Evolutionary conservation across 2,329 filamentous ascomycete species (phyloP).

Genomic region (Nannizzia gypsea): DNA sequence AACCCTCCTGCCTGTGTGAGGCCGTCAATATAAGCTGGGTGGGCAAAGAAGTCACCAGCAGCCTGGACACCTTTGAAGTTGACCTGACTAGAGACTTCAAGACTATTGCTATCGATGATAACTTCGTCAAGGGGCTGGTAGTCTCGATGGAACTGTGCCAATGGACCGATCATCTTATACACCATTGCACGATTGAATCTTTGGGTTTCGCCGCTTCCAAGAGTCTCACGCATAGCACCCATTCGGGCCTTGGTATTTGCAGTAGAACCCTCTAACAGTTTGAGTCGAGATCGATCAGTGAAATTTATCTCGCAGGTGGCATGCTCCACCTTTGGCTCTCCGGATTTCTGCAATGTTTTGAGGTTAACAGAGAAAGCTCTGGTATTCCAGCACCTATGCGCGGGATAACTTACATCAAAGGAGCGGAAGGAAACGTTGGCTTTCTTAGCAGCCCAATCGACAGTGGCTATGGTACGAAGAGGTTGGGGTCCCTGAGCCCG

Average conservation of each 20-base stretch:
- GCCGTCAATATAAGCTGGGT: constrained; percentile 29
- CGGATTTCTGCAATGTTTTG: not conserved
- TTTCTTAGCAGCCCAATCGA: constrained; percentile 4
- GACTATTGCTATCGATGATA: constrained; percentile 24
- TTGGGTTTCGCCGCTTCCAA: constrained; percentile 21
- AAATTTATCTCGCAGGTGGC: constrained; percentile 7
- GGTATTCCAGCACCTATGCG: not conserved
- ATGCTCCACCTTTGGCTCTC: constrained; percentile 2
- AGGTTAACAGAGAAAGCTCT: not conserved
- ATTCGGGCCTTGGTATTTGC: not conserved
- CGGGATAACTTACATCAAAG: not conserved
- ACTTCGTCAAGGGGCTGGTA: constrained; percentile 30
- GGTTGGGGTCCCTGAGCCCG: not conserved
- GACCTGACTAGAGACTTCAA: constrained; percentile 26
- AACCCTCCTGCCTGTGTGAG: constrained; percentile 28
- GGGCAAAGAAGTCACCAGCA: constrained; percentile 19
- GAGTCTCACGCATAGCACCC: constrained; percentile 20
- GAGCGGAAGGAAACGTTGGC: constrained; percentile 7
- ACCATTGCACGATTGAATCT: constrained; percentile 25
- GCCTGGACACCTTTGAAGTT: constrained; percentile 20
- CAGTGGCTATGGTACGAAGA: constrained; percentile 3
- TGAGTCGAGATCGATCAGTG: constrained; percentile 9
- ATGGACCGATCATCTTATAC: constrained; percentile 26
- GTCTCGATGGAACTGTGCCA: constrained; percentile 25
- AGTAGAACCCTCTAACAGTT: constrained; percentile 20